Conservation (phyloP, 1,284 basidiomycete genomes). For the Tremellales sp. region DNA sequence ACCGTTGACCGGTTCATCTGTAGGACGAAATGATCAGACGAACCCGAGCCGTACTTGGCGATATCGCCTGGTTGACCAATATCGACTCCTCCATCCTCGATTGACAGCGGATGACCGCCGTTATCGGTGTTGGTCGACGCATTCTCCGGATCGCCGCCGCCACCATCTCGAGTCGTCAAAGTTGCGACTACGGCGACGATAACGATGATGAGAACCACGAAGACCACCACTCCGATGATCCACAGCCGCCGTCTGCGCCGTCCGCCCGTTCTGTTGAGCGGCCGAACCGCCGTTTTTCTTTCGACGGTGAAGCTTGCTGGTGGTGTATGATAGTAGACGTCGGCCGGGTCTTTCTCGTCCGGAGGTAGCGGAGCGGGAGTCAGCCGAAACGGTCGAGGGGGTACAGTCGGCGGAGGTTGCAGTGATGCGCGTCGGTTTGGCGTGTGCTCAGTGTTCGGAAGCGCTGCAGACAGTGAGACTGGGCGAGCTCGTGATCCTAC, state of each 20-base stretch:
- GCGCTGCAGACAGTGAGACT: no score
- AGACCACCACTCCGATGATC: conserved; percentile 3
- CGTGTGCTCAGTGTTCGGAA: no score
- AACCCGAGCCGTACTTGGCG: conserved; percentile 14
- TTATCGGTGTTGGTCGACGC: conserved; percentile 27
- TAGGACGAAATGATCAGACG: conserved; percentile 26
- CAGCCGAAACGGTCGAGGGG: no score
- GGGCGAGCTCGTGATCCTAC: no score
- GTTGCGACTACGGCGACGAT: conserved; percentile 11
- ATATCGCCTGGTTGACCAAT: conserved; percentile 20
- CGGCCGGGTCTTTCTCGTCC: no score
- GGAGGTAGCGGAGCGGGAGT: no score
- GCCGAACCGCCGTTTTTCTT: no score
- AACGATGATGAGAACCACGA: conserved; percentile 12
- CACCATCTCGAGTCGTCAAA: conserved; percentile 72
- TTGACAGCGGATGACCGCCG: conserved; percentile 56
- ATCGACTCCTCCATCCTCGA: conserved; percentile 13
- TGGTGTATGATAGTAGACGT: no score
- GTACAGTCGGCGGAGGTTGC: no score
- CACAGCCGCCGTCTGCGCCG: conserved; percentile 10
- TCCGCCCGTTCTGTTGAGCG: no score
- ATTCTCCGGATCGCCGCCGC: conserved; percentile 41
- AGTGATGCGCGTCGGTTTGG: no score
- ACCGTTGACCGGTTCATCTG: conserved; percentile 22
- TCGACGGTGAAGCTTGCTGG: no score